Conservation (phyloP, 2,329 filamentous ascomycete species). For the Aspergillus amoenus region DNA sequence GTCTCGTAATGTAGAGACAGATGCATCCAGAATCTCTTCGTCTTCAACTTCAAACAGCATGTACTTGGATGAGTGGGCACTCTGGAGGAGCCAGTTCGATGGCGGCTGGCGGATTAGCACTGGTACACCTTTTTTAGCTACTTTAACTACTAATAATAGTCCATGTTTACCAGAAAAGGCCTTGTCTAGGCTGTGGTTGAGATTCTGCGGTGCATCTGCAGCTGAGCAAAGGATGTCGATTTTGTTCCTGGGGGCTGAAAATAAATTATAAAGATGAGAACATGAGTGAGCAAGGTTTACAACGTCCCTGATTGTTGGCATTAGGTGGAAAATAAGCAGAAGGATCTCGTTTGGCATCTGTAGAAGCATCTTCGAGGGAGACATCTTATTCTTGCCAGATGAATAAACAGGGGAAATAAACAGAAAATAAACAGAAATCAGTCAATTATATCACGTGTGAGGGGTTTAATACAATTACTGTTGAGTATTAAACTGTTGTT, state of each 20-base stretch:
- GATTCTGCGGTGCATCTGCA: neutral
- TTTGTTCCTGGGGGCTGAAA: neutral
- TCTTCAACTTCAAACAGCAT: neutral
- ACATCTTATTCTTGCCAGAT: neutral
- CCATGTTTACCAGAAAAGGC: neutral
- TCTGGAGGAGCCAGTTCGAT: neutral
- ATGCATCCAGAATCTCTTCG: neutral
- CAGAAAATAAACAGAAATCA: too few species aligned
- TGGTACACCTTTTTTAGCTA: neutral
- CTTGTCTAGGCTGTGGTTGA: neutral
- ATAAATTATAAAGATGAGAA: neutral
- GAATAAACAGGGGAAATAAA: too few species aligned
- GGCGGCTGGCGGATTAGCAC: neutral
- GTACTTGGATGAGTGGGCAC: neutral
- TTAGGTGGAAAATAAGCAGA: neutral
- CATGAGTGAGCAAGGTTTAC: neutral
- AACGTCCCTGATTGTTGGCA: neutral
- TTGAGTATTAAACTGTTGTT: too few species aligned
- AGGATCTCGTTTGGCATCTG: conserved; percentile 5
- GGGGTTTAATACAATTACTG: too few species aligned
- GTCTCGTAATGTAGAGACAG: neutral
- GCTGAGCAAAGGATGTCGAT: neutral
- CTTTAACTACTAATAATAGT: neutral
- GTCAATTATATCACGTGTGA: too few species aligned
- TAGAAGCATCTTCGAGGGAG: neutral